These are phyloP conservation scores for Neurospora sp. DNA, from an alignment of 2,329 filamentous ascomycete genomes.

Conservation along the genomic window DNA sequence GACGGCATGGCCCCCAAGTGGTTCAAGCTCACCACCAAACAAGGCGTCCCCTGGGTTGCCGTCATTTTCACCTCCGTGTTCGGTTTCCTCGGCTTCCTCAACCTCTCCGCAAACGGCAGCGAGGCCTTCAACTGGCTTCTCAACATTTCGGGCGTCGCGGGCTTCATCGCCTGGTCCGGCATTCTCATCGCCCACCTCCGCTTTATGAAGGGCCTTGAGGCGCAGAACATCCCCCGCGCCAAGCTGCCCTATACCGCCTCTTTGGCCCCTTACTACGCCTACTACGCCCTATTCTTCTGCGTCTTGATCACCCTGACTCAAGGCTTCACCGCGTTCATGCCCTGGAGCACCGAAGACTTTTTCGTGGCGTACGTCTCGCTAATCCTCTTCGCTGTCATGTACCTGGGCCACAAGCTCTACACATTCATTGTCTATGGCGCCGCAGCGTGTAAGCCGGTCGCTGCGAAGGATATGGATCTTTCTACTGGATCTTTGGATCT, in stretches of 20 bases:
- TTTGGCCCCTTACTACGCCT: constrained; percentile 54
- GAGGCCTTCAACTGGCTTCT: constrained; percentile 64
- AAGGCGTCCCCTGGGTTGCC: constrained; percentile 53
- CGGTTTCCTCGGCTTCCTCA: constrained; percentile 58
- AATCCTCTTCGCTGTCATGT: constrained; percentile 52
- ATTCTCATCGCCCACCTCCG: constrained; percentile 55
- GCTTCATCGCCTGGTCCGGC: constrained; percentile 61
- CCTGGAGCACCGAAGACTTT: constrained; percentile 51
- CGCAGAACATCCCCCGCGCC: constrained; percentile 46
- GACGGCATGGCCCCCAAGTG: constrained; percentile 53
- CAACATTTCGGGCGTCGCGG: constrained; percentile 59
- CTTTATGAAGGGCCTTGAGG: constrained; percentile 51
- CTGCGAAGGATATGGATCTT: neutral
- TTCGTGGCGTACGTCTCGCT: constrained; percentile 57
- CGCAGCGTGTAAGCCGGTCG: neutral
- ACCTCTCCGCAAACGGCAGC: constrained; percentile 47
- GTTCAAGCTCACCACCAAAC: constrained; percentile 48
- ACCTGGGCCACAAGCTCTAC: constrained; percentile 50
- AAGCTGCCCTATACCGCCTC: constrained; percentile 51
- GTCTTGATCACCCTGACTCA: constrained; percentile 55
- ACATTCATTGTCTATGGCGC: neutral
- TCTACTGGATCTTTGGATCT: neutral
- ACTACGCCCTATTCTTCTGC: constrained; percentile 58
- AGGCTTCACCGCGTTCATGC: constrained; percentile 59
- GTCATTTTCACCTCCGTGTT: constrained; percentile 48